phyloP scores from a whole-genome alignment of 2,329 filamentous ascomycete genomes.

The Aspergillus fischeri region DNA sequence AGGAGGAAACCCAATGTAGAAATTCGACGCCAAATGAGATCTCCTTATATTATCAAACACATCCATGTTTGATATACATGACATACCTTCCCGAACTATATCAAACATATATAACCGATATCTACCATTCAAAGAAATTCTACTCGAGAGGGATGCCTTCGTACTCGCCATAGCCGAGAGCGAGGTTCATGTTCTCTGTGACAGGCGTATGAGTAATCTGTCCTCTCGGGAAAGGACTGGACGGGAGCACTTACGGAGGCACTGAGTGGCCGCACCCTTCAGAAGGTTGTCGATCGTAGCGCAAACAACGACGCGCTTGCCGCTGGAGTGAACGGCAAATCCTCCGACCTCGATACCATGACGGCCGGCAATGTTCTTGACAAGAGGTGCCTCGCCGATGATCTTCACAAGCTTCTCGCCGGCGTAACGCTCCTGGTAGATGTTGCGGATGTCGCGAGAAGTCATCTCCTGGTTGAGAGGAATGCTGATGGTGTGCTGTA shows the following conservation, averaged over 20 bases:
- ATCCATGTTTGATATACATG: slow-evolving; percentile 9
- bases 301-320: slow-evolving; percentile 90
- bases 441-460: slow-evolving; percentile 83
- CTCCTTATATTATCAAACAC: slow-evolving; percentile 10
- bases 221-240: background rate
- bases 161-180: slow-evolving; percentile 83
- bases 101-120: slow-evolving; percentile 13
- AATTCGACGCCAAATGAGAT: slow-evolving; percentile 1
- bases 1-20: slow-evolving; percentile 6
- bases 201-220: background rate
- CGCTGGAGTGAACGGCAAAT: slow-evolving; percentile 85
- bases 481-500: slow-evolving; percentile 78
- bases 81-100: slow-evolving; percentile 16
- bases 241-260: slow-evolving; percentile 64
- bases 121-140: slow-evolving; percentile 11
- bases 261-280: slow-evolving; percentile 91
- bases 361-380: slow-evolving; percentile 78
- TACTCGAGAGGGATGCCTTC: slow-evolving; percentile 71
- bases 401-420: slow-evolving; percentile 95
- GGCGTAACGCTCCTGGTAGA: slow-evolving; percentile 95
- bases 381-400: slow-evolving; percentile 77
- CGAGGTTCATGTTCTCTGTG: slow-evolving; percentile 86
- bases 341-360: slow-evolving; percentile 92
- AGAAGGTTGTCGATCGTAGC: slow-evolving; percentile 90
- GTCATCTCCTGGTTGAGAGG: slow-evolving; percentile 83